Evolutionary conservation across 768 basidiomycete species (phyloP).

Genomic region (Tylopilus sp.): DNA sequence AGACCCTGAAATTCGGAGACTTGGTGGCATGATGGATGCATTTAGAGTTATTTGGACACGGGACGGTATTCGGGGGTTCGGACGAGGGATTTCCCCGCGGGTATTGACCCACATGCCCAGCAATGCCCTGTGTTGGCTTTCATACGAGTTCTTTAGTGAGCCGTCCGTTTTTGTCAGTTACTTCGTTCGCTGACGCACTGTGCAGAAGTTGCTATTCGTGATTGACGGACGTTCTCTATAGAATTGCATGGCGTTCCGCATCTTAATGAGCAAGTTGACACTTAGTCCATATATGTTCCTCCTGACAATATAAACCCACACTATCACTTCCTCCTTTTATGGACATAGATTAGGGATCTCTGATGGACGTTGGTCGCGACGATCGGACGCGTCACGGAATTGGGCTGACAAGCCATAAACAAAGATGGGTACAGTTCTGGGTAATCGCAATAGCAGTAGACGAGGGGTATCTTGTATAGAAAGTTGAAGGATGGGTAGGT

Average conservation of each 20-base stretch:
- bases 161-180: slow-evolving; percentile 20
- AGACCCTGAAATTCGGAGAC: slow-evolving; percentile 80
- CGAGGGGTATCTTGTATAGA: slow-evolving; percentile 7
- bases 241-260: slow-evolving; percentile 9
- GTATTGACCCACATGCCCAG: slow-evolving; percentile 95
- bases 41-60: slow-evolving; percentile 82
- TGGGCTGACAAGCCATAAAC: too few relatives aligned
- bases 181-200: slow-evolving; percentile 9
- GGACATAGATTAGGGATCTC: background rate
- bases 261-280: slow-evolving; percentile 6
- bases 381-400: too few relatives aligned
- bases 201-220: slow-evolving; percentile 64
- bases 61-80: slow-evolving; percentile 84
- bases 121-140: slow-evolving; percentile 96
- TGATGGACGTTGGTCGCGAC: background rate
- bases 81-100: slow-evolving; percentile 84
- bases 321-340: slow-evolving; percentile 9
- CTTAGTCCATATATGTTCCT: slow-evolving; percentile 3
- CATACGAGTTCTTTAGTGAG: slow-evolving; percentile 98
- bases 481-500: background rate
- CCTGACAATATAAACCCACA: slow-evolving; percentile 15
- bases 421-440: background rate
- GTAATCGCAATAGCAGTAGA: background rate
- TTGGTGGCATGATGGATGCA: slow-evolving; percentile 83
- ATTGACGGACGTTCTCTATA: slow-evolving; percentile 23